Conservation (phyloP, 2,329 filamentous ascomycete genomes). For the Colletotrichum tamarilloi region DNA sequence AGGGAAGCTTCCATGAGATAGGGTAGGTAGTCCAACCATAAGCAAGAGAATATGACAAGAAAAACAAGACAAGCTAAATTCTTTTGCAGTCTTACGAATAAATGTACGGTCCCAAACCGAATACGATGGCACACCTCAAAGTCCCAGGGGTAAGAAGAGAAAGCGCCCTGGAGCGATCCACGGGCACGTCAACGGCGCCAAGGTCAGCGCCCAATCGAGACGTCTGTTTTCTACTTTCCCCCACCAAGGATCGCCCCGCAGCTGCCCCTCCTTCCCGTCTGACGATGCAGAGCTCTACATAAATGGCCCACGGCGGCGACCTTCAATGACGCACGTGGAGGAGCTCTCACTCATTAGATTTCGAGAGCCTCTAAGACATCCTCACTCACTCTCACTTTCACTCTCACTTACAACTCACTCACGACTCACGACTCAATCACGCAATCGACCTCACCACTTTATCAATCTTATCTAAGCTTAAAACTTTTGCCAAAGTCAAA, state of each 20-base stretch:
- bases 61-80: neutral
- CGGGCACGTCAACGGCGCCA: neutral
- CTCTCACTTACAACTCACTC: neutral
- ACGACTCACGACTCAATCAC: neutral
- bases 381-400: neutral
- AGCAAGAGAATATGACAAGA: too few relatives aligned
- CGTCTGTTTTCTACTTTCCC: neutral
- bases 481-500: neutral
- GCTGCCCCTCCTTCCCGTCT: slow-evolving; percentile 1
- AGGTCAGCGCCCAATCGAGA: slow-evolving; percentile 9
- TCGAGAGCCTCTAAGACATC: neutral
- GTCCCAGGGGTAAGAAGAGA: neutral
- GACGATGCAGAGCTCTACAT: slow-evolving; percentile 2
- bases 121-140: neutral
- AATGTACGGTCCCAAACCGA: neutral
- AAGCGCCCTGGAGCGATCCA: neutral
- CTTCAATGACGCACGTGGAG: neutral
- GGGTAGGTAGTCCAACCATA: neutral
- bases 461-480: neutral
- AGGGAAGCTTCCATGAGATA: neutral
- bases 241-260: neutral
- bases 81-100: neutral
- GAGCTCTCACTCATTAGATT: neutral
- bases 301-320: neutral
- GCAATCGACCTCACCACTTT: neutral